A percentile compares a stretch with the other conserved stretches of the same genome.
phyloP scores from a whole-genome alignment of 2,329 filamentous ascomycete species.

The Fusarium torulosum region DNA sequence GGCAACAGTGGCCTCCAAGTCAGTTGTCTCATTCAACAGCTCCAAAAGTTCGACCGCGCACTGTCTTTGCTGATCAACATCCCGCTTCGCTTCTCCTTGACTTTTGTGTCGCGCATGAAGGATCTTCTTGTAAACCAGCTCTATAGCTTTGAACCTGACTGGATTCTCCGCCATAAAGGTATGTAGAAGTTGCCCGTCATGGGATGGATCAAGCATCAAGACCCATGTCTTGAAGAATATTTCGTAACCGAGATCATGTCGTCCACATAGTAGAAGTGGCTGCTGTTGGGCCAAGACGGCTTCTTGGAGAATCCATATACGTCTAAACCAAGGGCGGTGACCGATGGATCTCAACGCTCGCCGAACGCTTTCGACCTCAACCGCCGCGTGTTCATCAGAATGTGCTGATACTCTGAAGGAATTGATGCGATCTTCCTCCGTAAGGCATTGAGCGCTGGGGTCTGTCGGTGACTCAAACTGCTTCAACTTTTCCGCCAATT shows the following conservation, averaged over 20 bases:
- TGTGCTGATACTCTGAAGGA: background rate
- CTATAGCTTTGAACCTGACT: slow-evolving; percentile 17
- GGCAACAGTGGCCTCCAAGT: slow-evolving; percentile 24
- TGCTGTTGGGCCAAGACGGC: slow-evolving; percentile 4
- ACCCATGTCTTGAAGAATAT: slow-evolving; percentile 29
- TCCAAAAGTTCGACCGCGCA: slow-evolving; percentile 10
- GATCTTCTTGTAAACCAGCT: background rate
- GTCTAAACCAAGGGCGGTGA: slow-evolving; percentile 21
- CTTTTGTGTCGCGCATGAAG: background rate
- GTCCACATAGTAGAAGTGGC: background rate
- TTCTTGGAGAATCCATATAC: slow-evolving; percentile 34
- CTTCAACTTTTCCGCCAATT: background rate
- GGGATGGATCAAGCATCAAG: slow-evolving; percentile 2
- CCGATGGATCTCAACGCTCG: background rate
- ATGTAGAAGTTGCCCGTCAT: slow-evolving; percentile 15
- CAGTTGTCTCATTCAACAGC: slow-evolving; percentile 8
- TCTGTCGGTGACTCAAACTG: background rate
- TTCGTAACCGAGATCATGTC: background rate
- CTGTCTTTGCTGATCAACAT: background rate
- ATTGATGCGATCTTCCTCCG: background rate
- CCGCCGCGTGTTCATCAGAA: rapidly evolving
- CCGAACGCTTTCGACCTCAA: background rate
- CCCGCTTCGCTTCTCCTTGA: rapidly evolving
- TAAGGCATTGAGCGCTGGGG: rapidly evolving
- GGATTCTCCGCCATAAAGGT: slow-evolving; percentile 8